A percentile compares a stretch with the other conserved stretches of the same genome.
phyloP scores from a whole-genome alignment of 2,329 filamentous ascomycete species.

The Cephalotrichum gorgonifer region DNA sequence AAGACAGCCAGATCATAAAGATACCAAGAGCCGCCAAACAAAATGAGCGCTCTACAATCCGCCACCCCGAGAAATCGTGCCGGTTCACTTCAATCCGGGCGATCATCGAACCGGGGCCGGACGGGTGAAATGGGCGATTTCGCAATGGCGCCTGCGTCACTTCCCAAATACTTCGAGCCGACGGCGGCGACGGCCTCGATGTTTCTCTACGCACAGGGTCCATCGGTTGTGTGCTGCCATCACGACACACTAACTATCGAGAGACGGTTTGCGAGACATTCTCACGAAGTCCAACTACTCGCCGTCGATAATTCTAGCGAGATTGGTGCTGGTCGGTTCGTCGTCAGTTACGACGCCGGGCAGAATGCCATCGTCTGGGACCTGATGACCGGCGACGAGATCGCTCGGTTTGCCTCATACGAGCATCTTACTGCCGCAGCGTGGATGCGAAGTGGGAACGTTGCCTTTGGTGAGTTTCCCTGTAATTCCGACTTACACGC shows the following conservation, averaged over 20 bases:
- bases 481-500: neutral
- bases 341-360: slow-evolving; percentile 85
- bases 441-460: slow-evolving; percentile 96
- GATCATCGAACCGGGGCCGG: slow-evolving; percentile 6
- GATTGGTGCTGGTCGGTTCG: slow-evolving; percentile 68
- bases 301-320: slow-evolving; percentile 89
- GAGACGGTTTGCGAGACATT: slow-evolving; percentile 72
- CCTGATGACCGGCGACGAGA: slow-evolving; percentile 79
- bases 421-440: slow-evolving; percentile 74
- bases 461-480: slow-evolving; percentile 72
- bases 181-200: slow-evolving; percentile 85
- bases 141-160: slow-evolving; percentile 1
- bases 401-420: slow-evolving; percentile 87
- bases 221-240: slow-evolving; percentile 74
- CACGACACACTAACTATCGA: slow-evolving; percentile 90
- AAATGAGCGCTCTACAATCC: slow-evolving; percentile 5
- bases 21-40: neutral
- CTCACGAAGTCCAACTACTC: slow-evolving; percentile 73
- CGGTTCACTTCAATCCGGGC: slow-evolving; percentile 3
- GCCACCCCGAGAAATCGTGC: slow-evolving; percentile 4
- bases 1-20: neutral
- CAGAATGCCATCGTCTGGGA: slow-evolving; percentile 97
- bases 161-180: slow-evolving; percentile 60
- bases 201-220: slow-evolving; percentile 80
- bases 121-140: slow-evolving; percentile 8